phyloP scores from a whole-genome alignment of 352 stramenopile genomes.

The Phytophthora nicotianae region DNA sequence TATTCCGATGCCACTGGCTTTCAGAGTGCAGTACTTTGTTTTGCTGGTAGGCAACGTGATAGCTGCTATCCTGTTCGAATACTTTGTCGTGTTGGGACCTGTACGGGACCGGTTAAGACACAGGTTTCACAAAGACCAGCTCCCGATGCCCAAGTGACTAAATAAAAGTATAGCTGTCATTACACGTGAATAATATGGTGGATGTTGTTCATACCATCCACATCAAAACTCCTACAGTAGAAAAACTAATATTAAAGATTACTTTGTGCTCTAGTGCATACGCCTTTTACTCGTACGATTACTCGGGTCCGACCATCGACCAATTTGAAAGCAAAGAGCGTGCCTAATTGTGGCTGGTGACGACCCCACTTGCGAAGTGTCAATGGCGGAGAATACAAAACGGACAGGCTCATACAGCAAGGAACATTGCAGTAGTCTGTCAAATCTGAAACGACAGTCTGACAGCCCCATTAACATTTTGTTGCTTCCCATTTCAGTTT shows the following conservation, averaged over 20 bases:
- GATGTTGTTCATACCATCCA: background rate
- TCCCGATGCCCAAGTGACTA: constrained; percentile 45
- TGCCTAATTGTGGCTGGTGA: no score
- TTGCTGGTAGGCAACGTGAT: constrained; percentile 43
- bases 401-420: no score
- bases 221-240: background rate
- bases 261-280: no score
- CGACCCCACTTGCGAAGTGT: background rate
- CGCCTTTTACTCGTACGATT: no score
- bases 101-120: constrained; percentile 54
- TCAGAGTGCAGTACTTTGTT: constrained; percentile 43
- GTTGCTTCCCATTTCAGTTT: background rate
- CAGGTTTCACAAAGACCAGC: constrained; percentile 60
- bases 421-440: no score
- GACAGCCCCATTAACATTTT: background rate
- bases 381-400: background rate
- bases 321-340: no score
- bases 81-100: constrained; percentile 44
- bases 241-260: background rate
- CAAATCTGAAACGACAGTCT: background rate
- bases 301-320: no score
- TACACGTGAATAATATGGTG: no score
- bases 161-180: no score
- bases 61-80: constrained; percentile 47
- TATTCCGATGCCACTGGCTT: constrained; percentile 51